Conservation (phyloP, 495 filamentous ascomycete species). For the Emericellopsis terricola region DNA sequence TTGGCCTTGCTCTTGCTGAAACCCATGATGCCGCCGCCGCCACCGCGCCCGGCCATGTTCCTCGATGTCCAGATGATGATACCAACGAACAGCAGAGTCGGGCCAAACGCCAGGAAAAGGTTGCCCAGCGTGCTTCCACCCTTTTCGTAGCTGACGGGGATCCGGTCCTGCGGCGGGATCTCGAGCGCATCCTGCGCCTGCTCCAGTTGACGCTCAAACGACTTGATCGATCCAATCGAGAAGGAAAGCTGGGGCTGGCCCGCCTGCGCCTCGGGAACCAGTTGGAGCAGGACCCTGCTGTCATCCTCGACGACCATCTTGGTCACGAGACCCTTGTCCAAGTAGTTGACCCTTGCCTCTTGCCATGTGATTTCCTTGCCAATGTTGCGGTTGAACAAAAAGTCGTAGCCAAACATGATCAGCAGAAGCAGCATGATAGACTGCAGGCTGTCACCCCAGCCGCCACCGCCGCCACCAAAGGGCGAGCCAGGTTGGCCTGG, state of each 20-base stretch:
- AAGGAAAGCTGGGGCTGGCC: constrained; percentile 82
- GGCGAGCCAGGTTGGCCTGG: too few species aligned
- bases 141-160: constrained; percentile 74
- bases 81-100: constrained; percentile 71
- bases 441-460: constrained; percentile 4
- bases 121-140: constrained; percentile 45
- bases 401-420: constrained; percentile 6
- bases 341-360: constrained; percentile 78
- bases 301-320: constrained; percentile 65
- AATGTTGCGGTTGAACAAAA: constrained; percentile 12
- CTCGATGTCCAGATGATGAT: constrained; percentile 55
- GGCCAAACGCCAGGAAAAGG: constrained; percentile 60
- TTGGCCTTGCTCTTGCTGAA: constrained; percentile 92
- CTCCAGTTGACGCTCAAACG: constrained; percentile 76
- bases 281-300: constrained; percentile 56
- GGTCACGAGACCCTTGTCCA: constrained; percentile 90
- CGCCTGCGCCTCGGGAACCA: constrained; percentile 73
- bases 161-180: constrained; percentile 68
- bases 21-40: constrained; percentile 73
- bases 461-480: not conserved
- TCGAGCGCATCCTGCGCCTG: constrained; percentile 71
- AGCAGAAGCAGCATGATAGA: constrained; percentile 12
- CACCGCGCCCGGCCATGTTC: constrained; percentile 35
- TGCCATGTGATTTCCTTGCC: constrained; percentile 80
- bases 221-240: constrained; percentile 84